phyloP scores from a whole-genome alignment of 2,329 filamentous ascomycete genomes.

The Lasiodiplodia citricola region DNA sequence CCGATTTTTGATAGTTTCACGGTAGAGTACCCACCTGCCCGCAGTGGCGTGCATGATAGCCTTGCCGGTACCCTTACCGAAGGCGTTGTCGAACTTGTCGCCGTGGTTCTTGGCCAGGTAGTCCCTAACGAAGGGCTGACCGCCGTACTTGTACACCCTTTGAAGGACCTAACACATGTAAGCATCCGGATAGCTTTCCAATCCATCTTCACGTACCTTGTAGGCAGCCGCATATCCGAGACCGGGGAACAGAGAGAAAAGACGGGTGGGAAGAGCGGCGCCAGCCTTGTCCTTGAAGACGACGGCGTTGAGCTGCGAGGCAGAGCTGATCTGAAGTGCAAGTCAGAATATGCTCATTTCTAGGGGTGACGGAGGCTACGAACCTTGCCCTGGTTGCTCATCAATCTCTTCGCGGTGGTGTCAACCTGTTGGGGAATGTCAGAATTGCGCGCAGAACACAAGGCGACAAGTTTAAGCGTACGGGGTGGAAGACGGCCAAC shows the following conservation, averaged over 20 bases:
- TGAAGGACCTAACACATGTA: slow-evolving; percentile 71
- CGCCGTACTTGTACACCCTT: slow-evolving; percentile 98
- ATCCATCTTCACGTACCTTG: slow-evolving; percentile 64
- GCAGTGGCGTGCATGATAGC: slow-evolving; percentile 97
- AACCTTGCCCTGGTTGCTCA: slow-evolving; percentile 92
- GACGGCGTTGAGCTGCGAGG: slow-evolving; percentile 78
- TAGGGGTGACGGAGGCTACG: not conserved
- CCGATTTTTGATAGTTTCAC: not conserved
- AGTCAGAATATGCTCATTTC: slow-evolving; percentile 40
- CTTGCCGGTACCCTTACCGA: slow-evolving; percentile 97
- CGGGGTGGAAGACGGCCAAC: slow-evolving; percentile 89
- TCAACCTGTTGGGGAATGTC: slow-evolving; percentile 71
- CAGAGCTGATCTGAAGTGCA: slow-evolving; percentile 52
- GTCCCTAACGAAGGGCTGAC: slow-evolving; percentile 93
- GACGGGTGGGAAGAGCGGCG: slow-evolving; percentile 75
- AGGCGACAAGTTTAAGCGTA: slow-evolving; percentile 44
- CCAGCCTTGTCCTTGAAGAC: slow-evolving; percentile 89
- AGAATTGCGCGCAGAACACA: slow-evolving; percentile 33
- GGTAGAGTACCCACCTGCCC: slow-evolving; percentile 67
- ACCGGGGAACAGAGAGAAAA: slow-evolving; percentile 94
- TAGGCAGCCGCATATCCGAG: slow-evolving; percentile 97
- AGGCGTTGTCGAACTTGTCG: slow-evolving; percentile 81
- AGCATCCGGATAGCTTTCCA: not conserved
- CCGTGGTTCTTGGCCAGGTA: slow-evolving; percentile 82
- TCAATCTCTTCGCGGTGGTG: slow-evolving; percentile 97